Conservation (phyloP, 257 asterid genomes). For the Nicotiana benthamiana region DNA sequence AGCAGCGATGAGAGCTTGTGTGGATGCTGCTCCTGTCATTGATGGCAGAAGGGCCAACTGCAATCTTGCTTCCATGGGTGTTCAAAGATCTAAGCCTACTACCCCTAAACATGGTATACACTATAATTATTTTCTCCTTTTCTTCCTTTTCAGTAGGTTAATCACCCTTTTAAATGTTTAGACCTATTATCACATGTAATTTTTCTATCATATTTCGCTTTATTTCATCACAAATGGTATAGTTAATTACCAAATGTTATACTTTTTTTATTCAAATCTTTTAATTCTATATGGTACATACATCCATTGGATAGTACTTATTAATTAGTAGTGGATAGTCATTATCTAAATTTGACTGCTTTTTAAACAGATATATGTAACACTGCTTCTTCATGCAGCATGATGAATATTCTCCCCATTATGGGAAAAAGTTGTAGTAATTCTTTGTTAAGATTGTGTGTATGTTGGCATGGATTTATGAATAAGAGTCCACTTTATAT, state of each 20-base stretch:
- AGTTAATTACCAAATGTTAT: neutral
- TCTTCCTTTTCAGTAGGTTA: neutral
- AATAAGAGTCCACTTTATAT: neutral
- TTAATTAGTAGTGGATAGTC: neutral
- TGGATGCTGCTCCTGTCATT: conserved; percentile 85
- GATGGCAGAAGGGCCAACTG: conserved; percentile 98
- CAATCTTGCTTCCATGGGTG: conserved; percentile 95
- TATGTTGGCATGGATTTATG: neutral
- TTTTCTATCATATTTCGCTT: neutral
- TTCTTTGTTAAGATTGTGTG: neutral
- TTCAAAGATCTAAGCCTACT: conserved; percentile 91
- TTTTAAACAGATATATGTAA: neutral
- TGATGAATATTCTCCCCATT: conserved; percentile 17
- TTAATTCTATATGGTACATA: too few relatives aligned
- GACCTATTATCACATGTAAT: neutral
- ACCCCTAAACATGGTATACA: conserved; percentile 72
- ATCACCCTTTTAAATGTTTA: neutral
- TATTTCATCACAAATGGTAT: neutral
- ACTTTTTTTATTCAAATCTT: neutral
- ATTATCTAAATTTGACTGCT: neutral
- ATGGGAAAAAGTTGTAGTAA: neutral
- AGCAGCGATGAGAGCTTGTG: conserved; percentile 94
- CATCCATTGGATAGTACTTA: neutral
- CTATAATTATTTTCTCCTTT: neutral
- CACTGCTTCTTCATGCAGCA: neutral